Conservation (phyloP, 306 rosid species). For the Castanea crenata region DNA sequence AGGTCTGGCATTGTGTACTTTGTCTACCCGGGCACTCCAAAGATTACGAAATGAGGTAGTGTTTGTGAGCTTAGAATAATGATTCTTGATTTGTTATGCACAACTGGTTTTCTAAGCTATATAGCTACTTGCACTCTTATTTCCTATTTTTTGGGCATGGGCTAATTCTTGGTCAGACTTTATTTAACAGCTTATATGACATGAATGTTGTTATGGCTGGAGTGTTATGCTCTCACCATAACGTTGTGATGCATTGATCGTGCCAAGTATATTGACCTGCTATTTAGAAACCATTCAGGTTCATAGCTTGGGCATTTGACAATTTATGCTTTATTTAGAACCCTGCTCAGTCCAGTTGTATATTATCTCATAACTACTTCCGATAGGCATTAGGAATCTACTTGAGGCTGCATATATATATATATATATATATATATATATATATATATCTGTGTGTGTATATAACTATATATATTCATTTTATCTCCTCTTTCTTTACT, state of each 20-base stretch:
- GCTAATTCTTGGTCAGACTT: not conserved
- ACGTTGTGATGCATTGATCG: not conserved
- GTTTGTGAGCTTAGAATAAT: not conserved
- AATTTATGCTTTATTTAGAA: not conserved
- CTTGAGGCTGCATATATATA: not conserved
- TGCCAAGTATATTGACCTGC: not conserved
- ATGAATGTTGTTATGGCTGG: not conserved
- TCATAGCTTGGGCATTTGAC: not conserved
- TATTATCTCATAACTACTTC: not conserved
- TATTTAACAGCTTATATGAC: not conserved
- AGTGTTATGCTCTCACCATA: not conserved
- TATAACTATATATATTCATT: not conserved
- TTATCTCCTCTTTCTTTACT: not conserved
- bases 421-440: not conserved
- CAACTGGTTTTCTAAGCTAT: not conserved
- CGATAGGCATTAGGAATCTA: not conserved
- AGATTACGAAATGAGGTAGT: conserved; percentile 86
- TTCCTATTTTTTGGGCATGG: not conserved
- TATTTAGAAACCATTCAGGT: not conserved
- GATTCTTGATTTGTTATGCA: not conserved
- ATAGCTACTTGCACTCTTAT: not conserved
- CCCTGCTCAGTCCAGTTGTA: not conserved
- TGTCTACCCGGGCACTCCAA: conserved; percentile 90
- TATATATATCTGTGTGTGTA: not conserved
- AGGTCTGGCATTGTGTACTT: conserved; percentile 62